These are phyloP conservation scores for Cladorrhinum sp. DNA, from an alignment of 2,329 filamentous ascomycete species.

Conservation along the genomic window DNA sequence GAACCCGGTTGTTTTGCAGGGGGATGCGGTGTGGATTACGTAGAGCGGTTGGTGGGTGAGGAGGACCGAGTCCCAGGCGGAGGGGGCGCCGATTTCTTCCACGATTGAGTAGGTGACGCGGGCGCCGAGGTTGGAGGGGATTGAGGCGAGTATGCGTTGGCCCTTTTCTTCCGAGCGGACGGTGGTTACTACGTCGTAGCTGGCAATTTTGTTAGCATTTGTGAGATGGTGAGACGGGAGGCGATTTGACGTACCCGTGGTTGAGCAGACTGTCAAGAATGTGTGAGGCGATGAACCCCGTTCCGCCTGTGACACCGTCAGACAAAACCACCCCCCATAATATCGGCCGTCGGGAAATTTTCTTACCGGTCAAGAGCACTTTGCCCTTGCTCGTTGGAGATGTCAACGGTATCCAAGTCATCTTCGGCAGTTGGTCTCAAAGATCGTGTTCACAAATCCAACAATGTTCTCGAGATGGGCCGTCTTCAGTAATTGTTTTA, in stretches of 20 bases:
- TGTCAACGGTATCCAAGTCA: neutral
- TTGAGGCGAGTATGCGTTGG: slow-evolving; percentile 39
- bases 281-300: slow-evolving; percentile 54
- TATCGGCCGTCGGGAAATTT: neutral
- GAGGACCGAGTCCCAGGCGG: slow-evolving; percentile 61
- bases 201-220: slow-evolving; percentile 21
- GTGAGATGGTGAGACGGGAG: too few species aligned
- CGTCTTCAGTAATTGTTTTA: neutral
- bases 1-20: slow-evolving; percentile 64
- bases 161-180: slow-evolving; percentile 49
- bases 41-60: slow-evolving; percentile 39
- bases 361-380: slow-evolving; percentile 29
- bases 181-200: slow-evolving; percentile 44
- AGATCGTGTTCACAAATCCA: neutral
- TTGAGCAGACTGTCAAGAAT: slow-evolving; percentile 47
- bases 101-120: slow-evolving; percentile 54
- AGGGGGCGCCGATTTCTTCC: slow-evolving; percentile 65
- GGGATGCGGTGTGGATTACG: slow-evolving; percentile 71
- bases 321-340: neutral
- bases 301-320: slow-evolving; percentile 40
- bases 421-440: neutral
- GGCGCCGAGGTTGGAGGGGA: slow-evolving; percentile 42
- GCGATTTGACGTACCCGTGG: slow-evolving; percentile 36
- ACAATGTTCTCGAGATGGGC: neutral
- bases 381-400: slow-evolving; percentile 16